Evolutionary conservation across 164 flowering plant species (phyloP).

Genomic region (Echeveria elegans): DNA sequence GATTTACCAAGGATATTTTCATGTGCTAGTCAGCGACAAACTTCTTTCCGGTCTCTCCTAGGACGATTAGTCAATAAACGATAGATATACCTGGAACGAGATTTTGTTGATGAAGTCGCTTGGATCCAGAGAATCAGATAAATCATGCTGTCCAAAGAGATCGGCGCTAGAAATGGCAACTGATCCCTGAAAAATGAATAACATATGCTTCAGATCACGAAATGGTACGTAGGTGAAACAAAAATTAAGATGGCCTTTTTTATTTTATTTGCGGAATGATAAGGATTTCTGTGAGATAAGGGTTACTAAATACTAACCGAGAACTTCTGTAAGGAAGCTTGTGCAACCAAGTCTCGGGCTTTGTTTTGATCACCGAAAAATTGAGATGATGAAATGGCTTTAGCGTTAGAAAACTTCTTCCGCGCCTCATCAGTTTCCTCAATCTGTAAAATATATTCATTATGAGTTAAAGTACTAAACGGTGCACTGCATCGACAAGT

Average conservation of each 20-base stretch:
- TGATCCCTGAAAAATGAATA: constrained; percentile 63
- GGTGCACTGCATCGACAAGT: no score
- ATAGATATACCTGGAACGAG: constrained; percentile 59
- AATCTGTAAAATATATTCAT: constrained; percentile 28
- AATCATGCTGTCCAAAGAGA: constrained; percentile 52
- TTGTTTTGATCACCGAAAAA: constrained; percentile 69
- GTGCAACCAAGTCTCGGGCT: constrained; percentile 39
- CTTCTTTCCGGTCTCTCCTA: no score
- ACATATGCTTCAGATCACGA: background rate
- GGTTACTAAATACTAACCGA: constrained; percentile 52
- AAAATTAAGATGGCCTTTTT: background rate
- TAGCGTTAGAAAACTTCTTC: constrained; percentile 92
- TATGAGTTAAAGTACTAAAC: no score
- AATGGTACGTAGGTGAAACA: no score
- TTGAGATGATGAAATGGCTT: constrained; percentile 94
- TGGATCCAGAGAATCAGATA: constrained; percentile 42
- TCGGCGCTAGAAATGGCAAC: constrained; percentile 89
- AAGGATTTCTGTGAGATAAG: background rate
- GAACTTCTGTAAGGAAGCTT: constrained; percentile 70
- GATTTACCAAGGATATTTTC: background rate
- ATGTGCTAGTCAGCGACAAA: no score
- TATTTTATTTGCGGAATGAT: background rate
- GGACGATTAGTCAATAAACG: background rate
- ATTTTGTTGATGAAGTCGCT: constrained; percentile 67
- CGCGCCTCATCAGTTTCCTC: constrained; percentile 95